Evolutionary conservation across 495 filamentous ascomycete species (phyloP), one percentile per base, ranked within the genome.

Genomic region (Daldinia childiae): DNA sequence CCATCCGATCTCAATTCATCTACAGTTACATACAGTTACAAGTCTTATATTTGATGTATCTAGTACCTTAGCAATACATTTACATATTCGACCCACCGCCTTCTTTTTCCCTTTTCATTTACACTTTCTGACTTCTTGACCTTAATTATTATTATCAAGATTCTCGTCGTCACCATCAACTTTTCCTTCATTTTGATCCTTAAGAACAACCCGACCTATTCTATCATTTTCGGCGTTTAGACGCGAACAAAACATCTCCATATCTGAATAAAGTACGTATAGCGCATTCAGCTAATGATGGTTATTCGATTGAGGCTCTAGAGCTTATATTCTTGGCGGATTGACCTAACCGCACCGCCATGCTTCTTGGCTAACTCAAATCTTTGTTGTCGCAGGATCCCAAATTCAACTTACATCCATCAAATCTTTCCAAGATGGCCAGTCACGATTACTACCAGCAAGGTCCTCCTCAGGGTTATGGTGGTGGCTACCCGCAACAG

Each of bases 381-480:
- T 21, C 43, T 68, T 62, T 43, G 43, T 62, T 60, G 6, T 68
- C 60, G 60, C 65, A 73, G 70, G 58, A 54, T 54, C 38, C 27
- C 58, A 3, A 52, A 71, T 57, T 27, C 27, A 12, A 52, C 56
- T 34, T 39, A 41, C 21, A 59, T 66, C 54, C 30, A 57, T 57
- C 54, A 64, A 73, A 59, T 62, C 62, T 24, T 57, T 68, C 68
- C 15, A 41, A 41, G 61, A 87, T 87, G 84, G 76, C 84, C 61
- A 81, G 76, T 73, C 79, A 85, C 74, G 80, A 79, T 36, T 85
- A 85, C 72, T 85, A 85, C 71, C 69, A 78, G 27, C 70, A 78
- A 54, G 74, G 76, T 21, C 79, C 79, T 36, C 80, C 70, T 32
- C 54, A 78, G 62, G 78, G 78, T 62, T 76, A 79, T 57, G 79